phyloP scores from a whole-genome alignment of 352 stramenopile genomes.

The Blastocystis sp. region DNA sequence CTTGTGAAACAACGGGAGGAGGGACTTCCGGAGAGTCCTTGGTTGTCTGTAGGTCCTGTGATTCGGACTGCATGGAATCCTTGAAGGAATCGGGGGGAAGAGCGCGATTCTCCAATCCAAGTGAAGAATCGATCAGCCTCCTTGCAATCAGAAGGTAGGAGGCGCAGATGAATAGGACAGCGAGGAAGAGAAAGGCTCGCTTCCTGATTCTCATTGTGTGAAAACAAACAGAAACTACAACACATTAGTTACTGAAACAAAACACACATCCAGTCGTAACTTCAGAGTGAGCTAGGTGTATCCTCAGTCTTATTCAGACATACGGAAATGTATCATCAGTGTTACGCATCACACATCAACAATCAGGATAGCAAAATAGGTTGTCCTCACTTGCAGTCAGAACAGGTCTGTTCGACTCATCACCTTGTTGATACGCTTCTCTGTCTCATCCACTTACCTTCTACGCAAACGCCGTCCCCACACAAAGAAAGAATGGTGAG shows the following conservation, averaged over 20 bases:
- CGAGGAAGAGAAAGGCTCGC: background rate
- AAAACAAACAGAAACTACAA: conserved; percentile 23
- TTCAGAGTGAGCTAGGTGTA: conserved; percentile 62
- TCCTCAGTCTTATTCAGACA: conserved; percentile 45
- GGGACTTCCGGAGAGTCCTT: background rate
- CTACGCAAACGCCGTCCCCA: background rate
- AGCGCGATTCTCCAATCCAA: no score
- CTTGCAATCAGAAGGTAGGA: background rate
- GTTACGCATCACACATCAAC: background rate
- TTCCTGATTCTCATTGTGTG: background rate
- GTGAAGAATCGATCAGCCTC: background rate
- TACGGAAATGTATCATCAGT: conserved; percentile 8
- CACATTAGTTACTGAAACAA: conserved; percentile 22
- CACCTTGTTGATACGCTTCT: background rate
- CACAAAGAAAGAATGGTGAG: background rate
- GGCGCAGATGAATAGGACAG: background rate
- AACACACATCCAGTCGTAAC: background rate
- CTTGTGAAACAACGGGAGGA: background rate
- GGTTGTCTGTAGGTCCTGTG: background rate
- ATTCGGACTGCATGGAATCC: background rate
- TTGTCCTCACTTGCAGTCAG: conserved; percentile 63
- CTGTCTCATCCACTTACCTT: background rate
- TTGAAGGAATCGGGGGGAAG: background rate
- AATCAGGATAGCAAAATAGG: conserved; percentile 58
- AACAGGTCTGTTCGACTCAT: conserved; percentile 61